These are phyloP conservation scores for Paecilomyces dactylethromorphus DNA, from an alignment of 2,329 filamentous ascomycete species.

Conservation along the genomic window DNA sequence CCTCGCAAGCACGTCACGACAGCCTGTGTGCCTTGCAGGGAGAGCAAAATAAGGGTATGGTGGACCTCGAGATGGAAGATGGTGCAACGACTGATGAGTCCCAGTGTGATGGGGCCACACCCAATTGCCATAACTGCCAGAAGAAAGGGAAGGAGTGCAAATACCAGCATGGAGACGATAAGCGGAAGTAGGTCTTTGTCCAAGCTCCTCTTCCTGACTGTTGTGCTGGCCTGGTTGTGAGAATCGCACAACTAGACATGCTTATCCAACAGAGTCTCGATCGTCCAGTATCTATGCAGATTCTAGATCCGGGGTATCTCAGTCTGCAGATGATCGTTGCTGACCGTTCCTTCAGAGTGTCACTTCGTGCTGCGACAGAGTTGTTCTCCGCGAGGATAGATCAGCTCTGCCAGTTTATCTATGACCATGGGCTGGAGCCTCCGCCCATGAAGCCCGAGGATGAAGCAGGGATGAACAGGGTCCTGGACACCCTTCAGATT, in stretches of 20 bases:
- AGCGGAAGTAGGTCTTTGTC: slow-evolving; percentile 27
- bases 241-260: background rate
- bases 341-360: slow-evolving; percentile 19
- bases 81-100: background rate
- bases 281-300: background rate
- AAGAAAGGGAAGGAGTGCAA: slow-evolving; percentile 32
- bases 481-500: slow-evolving; percentile 31
- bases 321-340: background rate
- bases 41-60: slow-evolving; percentile 39
- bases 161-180: slow-evolving; percentile 34
- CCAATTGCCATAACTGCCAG: slow-evolving; percentile 32
- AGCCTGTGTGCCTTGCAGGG: slow-evolving; percentile 38
- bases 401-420: slow-evolving; percentile 35
- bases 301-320: background rate
- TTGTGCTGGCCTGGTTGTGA: background rate
- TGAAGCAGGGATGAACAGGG: slow-evolving; percentile 30
- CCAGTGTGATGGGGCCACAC: slow-evolving; percentile 32
- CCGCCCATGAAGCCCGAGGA: slow-evolving; percentile 34
- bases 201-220: background rate
- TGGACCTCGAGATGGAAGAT: background rate
- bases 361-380: slow-evolving; percentile 29
- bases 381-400: slow-evolving; percentile 32
- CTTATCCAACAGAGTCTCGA: background rate
- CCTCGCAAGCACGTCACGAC: slow-evolving; percentile 39
- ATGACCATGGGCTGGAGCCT: slow-evolving; percentile 32